Base-by-base conservation (phyloP, 1,284 basidiomycete species). In the Laetiporus sulphureus region DNA sequence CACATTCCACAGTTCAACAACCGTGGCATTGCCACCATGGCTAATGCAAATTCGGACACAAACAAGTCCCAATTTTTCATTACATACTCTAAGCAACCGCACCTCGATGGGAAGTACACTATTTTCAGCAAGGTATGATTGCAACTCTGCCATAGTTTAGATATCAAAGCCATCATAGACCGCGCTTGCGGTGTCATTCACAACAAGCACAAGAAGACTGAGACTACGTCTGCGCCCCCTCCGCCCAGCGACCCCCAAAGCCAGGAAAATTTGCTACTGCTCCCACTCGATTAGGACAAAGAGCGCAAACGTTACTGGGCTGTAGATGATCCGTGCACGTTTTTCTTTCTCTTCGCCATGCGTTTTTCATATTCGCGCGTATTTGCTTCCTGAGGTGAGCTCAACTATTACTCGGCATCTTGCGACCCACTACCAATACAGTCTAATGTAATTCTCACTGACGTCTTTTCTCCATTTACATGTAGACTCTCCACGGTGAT, bases 21-120 rank as follows among this genome's bases (percentile, higher is more conserved):
- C 41, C 79, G 94, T 50, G 93, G 93, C n/a, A 76, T 96, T 49
- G 82, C 96, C 13, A 94, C 93, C 19, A 96, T 97, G 7, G 91
- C 93, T 38, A 97, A 97, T 62, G 84, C 87, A 3, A 93, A 93
- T 0, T 85, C 86, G 18, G 88, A 95, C 62, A 83, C 87, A 16
- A 97, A 96, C 69, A 96, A 95, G 64, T 91, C 11, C 90, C 3
- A 95, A 65, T 95, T 96, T 67, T 95, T 96, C 67, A 82, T 97
- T 59, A 85, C 91, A 2, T 97, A 95, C 59, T 71, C 84, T 1
- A 96, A 96, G 58, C 92, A 96, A 56, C 66, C 87, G 1, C 92
- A 95, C 58, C 76, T 97, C 18, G 92, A 97, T 60, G 83, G 83
- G 44, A 96, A 95, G 63, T 95, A 96, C 67, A 91, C 90, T 4